These are phyloP conservation scores for Fraxinus dipetala DNA, from an alignment of 305 asterid genomes.

Conservation along the genomic window DNA sequence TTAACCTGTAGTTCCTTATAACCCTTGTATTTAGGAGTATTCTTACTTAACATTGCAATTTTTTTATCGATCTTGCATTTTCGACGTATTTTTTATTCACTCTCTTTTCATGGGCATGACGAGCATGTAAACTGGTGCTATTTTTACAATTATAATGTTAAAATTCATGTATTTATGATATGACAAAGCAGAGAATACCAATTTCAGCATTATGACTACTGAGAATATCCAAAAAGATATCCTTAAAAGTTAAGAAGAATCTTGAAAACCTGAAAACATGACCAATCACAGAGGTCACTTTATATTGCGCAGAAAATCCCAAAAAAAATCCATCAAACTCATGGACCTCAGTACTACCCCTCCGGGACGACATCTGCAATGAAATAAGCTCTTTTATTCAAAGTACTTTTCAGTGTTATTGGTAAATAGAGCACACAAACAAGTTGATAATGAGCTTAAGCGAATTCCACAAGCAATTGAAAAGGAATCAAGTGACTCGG, in stretches of 20 bases:
- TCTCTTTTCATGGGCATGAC: not conserved
- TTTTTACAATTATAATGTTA: not conserved
- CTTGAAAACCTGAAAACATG: constrained; percentile 80
- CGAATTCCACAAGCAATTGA: not conserved
- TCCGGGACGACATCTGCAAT: constrained; percentile 72
- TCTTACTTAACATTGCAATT: not conserved
- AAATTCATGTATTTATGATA: not conserved
- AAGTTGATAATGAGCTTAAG: not conserved
- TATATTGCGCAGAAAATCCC: constrained; percentile 63
- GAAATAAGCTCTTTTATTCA: constrained; percentile 22
- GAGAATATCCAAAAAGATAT: constrained; percentile 1
- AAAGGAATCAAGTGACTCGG: not conserved
- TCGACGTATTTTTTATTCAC: not conserved
- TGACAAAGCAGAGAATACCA: not conserved
- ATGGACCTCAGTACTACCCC: constrained; percentile 83
- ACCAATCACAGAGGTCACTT: constrained; percentile 91
- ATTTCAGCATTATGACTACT: not conserved
- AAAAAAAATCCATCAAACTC: constrained; percentile 76
- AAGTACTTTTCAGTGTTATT: not conserved
- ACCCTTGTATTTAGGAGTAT: not conserved
- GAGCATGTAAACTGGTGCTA: not conserved
- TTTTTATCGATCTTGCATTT: not conserved
- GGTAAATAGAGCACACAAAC: constrained; percentile 1
- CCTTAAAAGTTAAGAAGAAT: constrained; percentile 20
- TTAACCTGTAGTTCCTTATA: not conserved